Base-by-base conservation (phyloP, 805 yeast species). In the Sugiyamaella chiloensis region DNA sequence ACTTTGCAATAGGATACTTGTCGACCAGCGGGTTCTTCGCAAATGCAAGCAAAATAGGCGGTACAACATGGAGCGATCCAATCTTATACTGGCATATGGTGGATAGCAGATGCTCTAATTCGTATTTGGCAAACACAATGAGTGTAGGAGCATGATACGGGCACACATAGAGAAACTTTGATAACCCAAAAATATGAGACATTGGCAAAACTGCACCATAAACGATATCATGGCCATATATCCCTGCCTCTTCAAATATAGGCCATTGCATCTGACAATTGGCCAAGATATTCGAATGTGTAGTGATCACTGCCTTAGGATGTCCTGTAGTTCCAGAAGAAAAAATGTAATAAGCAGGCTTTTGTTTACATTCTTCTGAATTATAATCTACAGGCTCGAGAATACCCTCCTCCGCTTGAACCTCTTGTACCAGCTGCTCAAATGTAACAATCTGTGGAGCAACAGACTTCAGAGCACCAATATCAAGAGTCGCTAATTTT, bases 251-350 rank as follows among this genome's bases (percentile, higher is more conserved):
- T 26, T 26, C 11, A 21, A 16, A 34, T 8, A 34, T 21, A 5
- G 37, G 37, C 37, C 37, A 27, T 42, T 60, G 65, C 47, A 56
- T 60, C 21, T 53, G 40, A 2, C 63, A 57, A 46, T 71, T 71
- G 23, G 73, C 60, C 9, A 67, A 67, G 14, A 78, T 72, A 54
- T 80, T 81, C 40, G 61, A 62, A 55, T 85, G 91, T 23, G 79
- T 74, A 52, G 83, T 69, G 23, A 86, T 91, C 59, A 93, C 90
- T 72, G 98, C 98, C 77, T 93, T 91, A 64, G 98, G 99, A 66
- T 90, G 83, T 57, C 99, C 98, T 26, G 98, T 93, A 24, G 97
- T 89, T 52, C 98, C 98, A 4, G 97, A 89, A 40, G 98, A 93
- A 73, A 93, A 93, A 63, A 93, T 58, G 52, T 57, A 59, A 46